Percentiles rank a stretch among this genome's conserved stretches.
These are phyloP conservation scores for Fusarium drepaniforme DNA, from an alignment of 2,329 filamentous ascomycete genomes.

Conservation along the genomic window DNA sequence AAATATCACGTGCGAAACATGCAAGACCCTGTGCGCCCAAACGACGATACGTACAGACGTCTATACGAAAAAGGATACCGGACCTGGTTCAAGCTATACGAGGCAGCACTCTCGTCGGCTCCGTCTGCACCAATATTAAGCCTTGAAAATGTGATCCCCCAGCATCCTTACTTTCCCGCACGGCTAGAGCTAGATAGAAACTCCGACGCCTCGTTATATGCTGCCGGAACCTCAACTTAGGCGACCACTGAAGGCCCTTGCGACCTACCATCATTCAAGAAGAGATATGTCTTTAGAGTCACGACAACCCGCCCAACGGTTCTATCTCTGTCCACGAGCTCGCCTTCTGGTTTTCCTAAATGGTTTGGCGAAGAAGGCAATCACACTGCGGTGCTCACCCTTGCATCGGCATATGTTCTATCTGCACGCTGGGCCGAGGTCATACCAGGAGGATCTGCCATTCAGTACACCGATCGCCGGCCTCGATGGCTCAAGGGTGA, in stretches of 20 bases:
- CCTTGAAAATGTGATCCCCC: slow-evolving; percentile 12
- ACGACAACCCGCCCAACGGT: neutral
- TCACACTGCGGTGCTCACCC: slow-evolving; percentile 18
- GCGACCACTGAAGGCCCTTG: slow-evolving; percentile 1
- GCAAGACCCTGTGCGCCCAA: slow-evolving; percentile 1
- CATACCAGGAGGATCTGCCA: neutral
- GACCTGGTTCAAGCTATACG: slow-evolving; percentile 4
- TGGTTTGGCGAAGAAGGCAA: neutral
- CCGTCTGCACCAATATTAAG: neutral
- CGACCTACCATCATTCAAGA: slow-evolving; percentile 3
- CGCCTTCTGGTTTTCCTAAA: neutral
- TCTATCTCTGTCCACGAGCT: neutral
- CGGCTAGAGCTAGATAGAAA: slow-evolving; percentile 1
- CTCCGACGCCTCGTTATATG: neutral
- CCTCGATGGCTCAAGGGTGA: neutral
- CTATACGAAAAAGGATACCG: slow-evolving; percentile 13
- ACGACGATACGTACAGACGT: slow-evolving; percentile 4
- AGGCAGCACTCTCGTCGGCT: neutral
- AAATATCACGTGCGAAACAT: neutral
- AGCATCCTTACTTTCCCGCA: slow-evolving; percentile 4
- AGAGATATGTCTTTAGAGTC: neutral
- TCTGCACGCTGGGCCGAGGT: slow-evolving; percentile 30
- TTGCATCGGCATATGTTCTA: slow-evolving; percentile 29
- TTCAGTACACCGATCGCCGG: neutral
- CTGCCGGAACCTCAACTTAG: neutral